A percentile compares a stretch with the other conserved stretches of the same genome.
phyloP scores from a whole-genome alignment of 1,139 yeast species.

The Protomyces lactucae-debilis region DNA sequence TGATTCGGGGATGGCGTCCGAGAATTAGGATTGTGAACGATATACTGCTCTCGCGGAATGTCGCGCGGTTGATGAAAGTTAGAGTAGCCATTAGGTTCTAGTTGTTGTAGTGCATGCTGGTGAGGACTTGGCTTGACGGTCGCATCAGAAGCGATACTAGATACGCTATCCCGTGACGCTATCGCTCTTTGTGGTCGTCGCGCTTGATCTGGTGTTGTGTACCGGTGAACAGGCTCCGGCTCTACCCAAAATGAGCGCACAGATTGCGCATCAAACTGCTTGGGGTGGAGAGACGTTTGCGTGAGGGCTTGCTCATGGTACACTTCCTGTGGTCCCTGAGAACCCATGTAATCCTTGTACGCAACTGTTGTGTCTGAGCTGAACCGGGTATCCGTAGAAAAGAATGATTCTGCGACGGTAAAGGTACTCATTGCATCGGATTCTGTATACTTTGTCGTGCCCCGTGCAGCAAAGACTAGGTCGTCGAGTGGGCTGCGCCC shows the following conservation, averaged over 20 bases:
- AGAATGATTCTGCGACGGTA: background rate
- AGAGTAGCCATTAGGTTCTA: background rate
- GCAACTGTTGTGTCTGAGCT: background rate
- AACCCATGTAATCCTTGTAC: background rate
- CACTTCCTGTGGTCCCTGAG: background rate
- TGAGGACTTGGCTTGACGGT: background rate
- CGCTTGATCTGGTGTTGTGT: background rate
- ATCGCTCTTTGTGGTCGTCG: background rate
- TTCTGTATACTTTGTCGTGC: background rate
- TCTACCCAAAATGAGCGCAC: background rate
- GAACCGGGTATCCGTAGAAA: background rate
- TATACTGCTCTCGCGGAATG: background rate
- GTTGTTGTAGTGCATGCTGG: background rate
- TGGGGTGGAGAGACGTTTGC: background rate
- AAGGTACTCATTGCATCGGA: background rate
- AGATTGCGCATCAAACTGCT: background rate
- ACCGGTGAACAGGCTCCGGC: background rate
- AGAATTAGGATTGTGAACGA: background rate
- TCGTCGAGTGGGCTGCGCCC: background rate
- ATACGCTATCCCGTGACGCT: background rate
- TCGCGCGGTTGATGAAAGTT: background rate
- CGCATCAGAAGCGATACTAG: background rate
- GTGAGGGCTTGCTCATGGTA: background rate
- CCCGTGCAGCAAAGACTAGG: background rate
- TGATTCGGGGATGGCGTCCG: background rate